phyloP scores from a whole-genome alignment of 257 asterid species.

The Solanum etuberosum region DNA sequence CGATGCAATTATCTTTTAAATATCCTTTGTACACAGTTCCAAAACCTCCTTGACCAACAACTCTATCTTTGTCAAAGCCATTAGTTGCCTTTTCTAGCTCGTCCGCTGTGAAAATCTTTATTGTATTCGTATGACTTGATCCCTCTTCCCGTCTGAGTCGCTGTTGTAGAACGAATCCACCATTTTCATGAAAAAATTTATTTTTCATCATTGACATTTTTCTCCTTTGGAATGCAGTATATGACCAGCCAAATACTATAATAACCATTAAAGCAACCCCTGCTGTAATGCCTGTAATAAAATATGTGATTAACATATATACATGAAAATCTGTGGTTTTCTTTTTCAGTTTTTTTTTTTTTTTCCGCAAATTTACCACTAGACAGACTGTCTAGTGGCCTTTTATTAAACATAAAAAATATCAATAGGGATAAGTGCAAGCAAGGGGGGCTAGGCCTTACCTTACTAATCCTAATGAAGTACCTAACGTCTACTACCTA shows the following conservation, averaged over 20 bases:
- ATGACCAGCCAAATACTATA: not conserved
- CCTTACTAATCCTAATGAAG: too few species aligned
- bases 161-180: not conserved
- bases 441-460: too few species aligned
- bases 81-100: slow-evolving; percentile 1
- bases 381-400: too few species aligned
- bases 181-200: not conserved
- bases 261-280: not conserved
- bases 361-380: too few species aligned
- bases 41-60: not conserved
- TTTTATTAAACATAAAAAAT: too few species aligned
- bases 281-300: not conserved
- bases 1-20: not conserved
- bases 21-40: slow-evolving; percentile 6
- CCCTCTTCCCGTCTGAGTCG: not conserved
- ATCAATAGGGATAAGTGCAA: too few species aligned
- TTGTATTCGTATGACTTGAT: not conserved
- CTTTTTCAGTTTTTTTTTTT: too few species aligned
- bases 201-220: not conserved
- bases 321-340: too few species aligned
- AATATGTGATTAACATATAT: not conserved
- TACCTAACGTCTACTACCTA: too few species aligned
- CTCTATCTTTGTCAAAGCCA: not conserved
- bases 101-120: not conserved
- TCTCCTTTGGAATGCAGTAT: not conserved